Conservation (phyloP, 2,329 filamentous ascomycete genomes). For the Alternaria dauci region DNA sequence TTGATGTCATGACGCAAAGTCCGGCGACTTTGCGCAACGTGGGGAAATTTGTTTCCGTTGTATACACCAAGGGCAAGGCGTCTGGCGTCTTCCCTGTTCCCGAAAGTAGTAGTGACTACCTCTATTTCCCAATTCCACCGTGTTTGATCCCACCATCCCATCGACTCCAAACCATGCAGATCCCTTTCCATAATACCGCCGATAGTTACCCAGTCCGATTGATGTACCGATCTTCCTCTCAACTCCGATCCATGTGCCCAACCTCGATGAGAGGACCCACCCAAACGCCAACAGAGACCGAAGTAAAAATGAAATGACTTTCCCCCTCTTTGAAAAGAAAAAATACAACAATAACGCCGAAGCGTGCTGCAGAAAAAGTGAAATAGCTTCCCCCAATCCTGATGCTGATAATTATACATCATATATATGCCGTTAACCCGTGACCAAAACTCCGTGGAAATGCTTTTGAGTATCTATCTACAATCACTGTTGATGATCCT, state of each 20-base stretch:
- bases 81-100: constrained; percentile 8
- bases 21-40: not conserved
- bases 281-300: constrained; percentile 13
- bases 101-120: constrained; percentile 9
- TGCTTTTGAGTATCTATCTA: constrained; percentile 21
- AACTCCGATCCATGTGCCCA: constrained; percentile 11
- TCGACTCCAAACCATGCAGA: constrained; percentile 18
- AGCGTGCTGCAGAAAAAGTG: constrained; percentile 37
- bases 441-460: constrained; percentile 15
- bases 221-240: not conserved
- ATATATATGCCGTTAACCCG: constrained; percentile 21
- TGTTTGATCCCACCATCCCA: not conserved
- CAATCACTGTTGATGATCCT: constrained; percentile 1
- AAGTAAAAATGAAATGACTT: constrained; percentile 20
- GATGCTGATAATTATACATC: constrained; percentile 28
- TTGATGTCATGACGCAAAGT: not conserved
- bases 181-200: constrained; percentile 10
- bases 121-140: not conserved
- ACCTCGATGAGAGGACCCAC: constrained; percentile 8
- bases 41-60: constrained; percentile 5
- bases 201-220: not conserved
- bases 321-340: constrained; percentile 1
- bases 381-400: constrained; percentile 46
- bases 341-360: constrained; percentile 2
- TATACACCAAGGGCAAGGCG: constrained; percentile 20